These are phyloP conservation scores for Jaminaea rosea DNA, from an alignment of 1,284 basidiomycete genomes.

Conservation along the genomic window DNA sequence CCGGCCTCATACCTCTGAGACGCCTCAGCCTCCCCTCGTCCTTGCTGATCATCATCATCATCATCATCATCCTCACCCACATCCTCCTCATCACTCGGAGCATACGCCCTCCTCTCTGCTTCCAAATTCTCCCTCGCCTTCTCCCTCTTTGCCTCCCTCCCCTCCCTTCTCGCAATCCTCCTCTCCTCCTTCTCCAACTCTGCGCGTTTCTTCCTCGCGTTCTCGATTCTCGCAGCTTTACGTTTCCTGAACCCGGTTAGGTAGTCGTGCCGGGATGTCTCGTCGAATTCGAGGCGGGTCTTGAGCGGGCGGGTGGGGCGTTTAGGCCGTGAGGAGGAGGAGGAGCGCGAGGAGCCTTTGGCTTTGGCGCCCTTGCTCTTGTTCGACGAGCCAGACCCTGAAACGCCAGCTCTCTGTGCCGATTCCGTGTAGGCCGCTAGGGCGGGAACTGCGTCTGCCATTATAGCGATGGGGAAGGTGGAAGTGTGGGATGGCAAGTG, in stretches of 20 bases:
- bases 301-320: background rate
- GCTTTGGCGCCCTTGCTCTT: too few species aligned
- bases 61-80: slow-evolving; percentile 9
- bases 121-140: slow-evolving; percentile 38
- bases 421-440: too few species aligned
- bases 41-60: slow-evolving; percentile 10
- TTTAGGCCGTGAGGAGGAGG: too few species aligned
- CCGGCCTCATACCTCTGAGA: too few species aligned
- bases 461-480: too few species aligned
- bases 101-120: slow-evolving; percentile 27
- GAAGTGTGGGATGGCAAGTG: too few species aligned
- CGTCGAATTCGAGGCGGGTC: slow-evolving; percentile 30
- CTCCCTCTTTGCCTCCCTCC: slow-evolving; percentile 25
- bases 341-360: too few species aligned
- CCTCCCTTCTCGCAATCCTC: slow-evolving; percentile 24
- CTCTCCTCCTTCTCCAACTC: slow-evolving; percentile 27
- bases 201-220: slow-evolving; percentile 20
- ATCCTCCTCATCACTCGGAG: slow-evolving; percentile 20
- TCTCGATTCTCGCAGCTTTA: slow-evolving; percentile 27
- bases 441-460: too few species aligned
- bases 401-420: too few species aligned
- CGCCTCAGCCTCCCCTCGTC: slow-evolving; percentile 15
- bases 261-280: slow-evolving; percentile 35
- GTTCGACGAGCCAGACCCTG: too few species aligned
- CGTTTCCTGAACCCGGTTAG: slow-evolving; percentile 44